phyloP scores from a whole-genome alignment of 352 stramenopile genomes.

The Phytopythium oedochilum region DNA sequence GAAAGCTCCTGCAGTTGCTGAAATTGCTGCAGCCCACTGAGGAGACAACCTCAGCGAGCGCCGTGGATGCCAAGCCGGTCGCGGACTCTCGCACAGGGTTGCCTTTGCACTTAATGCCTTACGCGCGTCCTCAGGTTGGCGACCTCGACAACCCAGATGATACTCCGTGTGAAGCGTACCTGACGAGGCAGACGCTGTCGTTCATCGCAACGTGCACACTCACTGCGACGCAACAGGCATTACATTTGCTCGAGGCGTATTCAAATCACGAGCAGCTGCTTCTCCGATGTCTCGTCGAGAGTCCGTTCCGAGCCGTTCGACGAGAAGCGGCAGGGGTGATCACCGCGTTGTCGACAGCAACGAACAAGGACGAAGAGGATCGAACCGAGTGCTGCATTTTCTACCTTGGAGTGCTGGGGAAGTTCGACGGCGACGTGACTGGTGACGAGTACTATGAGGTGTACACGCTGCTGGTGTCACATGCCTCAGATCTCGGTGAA shows the following conservation, averaged over 20 bases:
- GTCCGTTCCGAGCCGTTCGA: constrained; percentile 39
- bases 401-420: constrained; percentile 46
- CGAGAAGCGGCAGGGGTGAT: constrained; percentile 41
- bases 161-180: constrained; percentile 44
- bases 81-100: constrained; percentile 6
- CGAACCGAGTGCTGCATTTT: constrained; percentile 37
- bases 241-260: constrained; percentile 35
- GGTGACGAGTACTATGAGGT: constrained; percentile 64
- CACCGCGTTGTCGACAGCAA: constrained; percentile 32
- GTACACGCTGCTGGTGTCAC: constrained; percentile 53
- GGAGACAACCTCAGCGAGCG: neutral
- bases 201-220: constrained; percentile 40
- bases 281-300: constrained; percentile 40
- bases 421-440: constrained; percentile 31
- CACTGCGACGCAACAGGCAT: constrained; percentile 17
- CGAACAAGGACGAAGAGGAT: constrained; percentile 39
- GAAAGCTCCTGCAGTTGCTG: constrained; percentile 37
- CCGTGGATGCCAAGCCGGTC: neutral
- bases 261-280: constrained; percentile 32
- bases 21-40: constrained; percentile 25
- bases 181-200: constrained; percentile 51
- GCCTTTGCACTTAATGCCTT: constrained; percentile 24
- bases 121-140: constrained; percentile 29
- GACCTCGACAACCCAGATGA: constrained; percentile 42
- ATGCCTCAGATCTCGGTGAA: constrained; percentile 28